Evolutionary conservation across 1,139 yeast species (phyloP).

Genomic region (Diutina neorugosa): DNA sequence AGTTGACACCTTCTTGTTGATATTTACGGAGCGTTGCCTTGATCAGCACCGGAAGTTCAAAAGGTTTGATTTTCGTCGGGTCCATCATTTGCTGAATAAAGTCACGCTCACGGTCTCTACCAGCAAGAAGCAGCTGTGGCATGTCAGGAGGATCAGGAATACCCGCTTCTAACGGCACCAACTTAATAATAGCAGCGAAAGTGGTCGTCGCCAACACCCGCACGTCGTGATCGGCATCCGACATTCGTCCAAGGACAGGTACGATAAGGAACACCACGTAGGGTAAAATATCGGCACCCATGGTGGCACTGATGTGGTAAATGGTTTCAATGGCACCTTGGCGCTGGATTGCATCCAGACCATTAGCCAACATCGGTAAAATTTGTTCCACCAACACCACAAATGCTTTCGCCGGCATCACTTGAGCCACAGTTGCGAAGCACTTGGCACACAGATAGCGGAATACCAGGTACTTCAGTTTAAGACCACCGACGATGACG

Average conservation of each 20-base stretch:
- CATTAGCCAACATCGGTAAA: constrained; percentile 72
- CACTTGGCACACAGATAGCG: constrained; percentile 89
- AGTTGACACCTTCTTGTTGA: constrained; percentile 97
- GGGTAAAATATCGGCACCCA: constrained; percentile 87
- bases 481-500: constrained; percentile 47
- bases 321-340: constrained; percentile 93
- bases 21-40: constrained; percentile 89
- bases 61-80: constrained; percentile 82
- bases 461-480: constrained; percentile 63
- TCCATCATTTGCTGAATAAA: constrained; percentile 98
- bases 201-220: constrained; percentile 88
- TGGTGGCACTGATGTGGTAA: constrained; percentile 69
- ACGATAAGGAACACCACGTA: constrained; percentile 92
- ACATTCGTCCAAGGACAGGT: constrained; percentile 95
- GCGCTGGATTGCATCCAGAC: constrained; percentile 62
- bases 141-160: constrained; percentile 92
- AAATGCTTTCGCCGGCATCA: constrained; percentile 61
- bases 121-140: constrained; percentile 73
- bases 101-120: constrained; percentile 89
- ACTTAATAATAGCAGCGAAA: constrained; percentile 88
- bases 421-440: constrained; percentile 71
- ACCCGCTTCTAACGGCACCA: constrained; percentile 96
- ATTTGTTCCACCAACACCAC: constrained; percentile 68
- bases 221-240: constrained; percentile 87
- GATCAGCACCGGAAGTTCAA: constrained; percentile 80